Base-by-base conservation (phyloP, 306 rosid species). In the Medicago truncatula region DNA sequence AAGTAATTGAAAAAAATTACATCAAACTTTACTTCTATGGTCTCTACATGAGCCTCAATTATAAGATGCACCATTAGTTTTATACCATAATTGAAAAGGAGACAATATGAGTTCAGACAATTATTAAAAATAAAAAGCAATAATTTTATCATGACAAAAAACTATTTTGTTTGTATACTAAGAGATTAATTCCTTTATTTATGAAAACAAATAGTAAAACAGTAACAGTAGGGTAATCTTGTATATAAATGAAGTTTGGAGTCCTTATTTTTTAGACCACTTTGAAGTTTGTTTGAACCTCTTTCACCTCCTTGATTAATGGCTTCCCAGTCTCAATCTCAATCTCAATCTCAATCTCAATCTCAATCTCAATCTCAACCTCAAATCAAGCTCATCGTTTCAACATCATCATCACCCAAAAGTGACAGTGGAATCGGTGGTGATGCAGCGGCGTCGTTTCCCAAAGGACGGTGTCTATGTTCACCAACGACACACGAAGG, bases 401-500 rank as follows among this genome's bases (percentile, higher is more conserved):
- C 90, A 6, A 76, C 85, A 8, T 76, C 85, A 8, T 76, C 85
- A 8, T 76, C 90, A 54, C 86, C 91, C 0, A 85, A 83, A 65
- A 72, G 76, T 15, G 84, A 84, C 49, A 39, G 73, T 18, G 76
- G 75, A 0, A 44, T 3, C 72, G 79, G 81, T 38, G 79, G 81
- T 38, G 81, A 43, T 16, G 85, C 62, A 50, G 67, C 23, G 3
- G 73, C 43, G 70, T 66, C 89, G 16, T 67, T n/a, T 16, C 83
- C 88, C 0, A 91, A 85, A 84, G 97, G 94, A 6, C 97, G 86
- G 65, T 95, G 98, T 70, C 50, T 95, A 8, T 95, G 98, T 83
- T 92, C 97, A 16, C 98, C 98, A 52, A 95, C 98, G 23, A 82
- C 90, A 28, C 98, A 95, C n/a, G 82, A 80, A 73, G 98, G 98